phyloP scores from a whole-genome alignment of 73 alveolate genomes.

The Paramecium pentaurelia region DNA sequence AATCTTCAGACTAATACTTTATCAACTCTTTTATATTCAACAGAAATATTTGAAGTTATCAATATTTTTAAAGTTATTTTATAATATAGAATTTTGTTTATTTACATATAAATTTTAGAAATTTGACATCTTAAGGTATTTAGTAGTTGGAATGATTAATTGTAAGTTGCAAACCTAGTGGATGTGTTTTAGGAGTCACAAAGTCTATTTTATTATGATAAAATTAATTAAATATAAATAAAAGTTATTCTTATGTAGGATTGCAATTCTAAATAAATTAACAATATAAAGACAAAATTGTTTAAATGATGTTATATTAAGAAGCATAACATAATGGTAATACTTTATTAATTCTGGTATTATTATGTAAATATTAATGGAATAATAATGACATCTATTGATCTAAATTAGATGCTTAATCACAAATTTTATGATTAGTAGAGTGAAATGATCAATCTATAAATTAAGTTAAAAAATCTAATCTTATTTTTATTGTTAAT shows the following conservation, averaged over 20 bases:
- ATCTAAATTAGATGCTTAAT: neutral
- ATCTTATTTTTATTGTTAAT: neutral
- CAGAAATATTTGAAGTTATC: too few relatives aligned
- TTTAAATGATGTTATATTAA: neutral
- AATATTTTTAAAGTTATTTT: too few relatives aligned
- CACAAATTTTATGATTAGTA: neutral
- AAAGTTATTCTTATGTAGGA: neutral
- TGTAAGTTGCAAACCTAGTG: neutral
- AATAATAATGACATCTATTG: neutral
- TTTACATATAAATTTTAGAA: too few relatives aligned
- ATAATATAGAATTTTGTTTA: too few relatives aligned
- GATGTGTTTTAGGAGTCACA: neutral
- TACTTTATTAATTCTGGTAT: too few relatives aligned
- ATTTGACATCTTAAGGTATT: too few relatives aligned
- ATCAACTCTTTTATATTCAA: too few relatives aligned
- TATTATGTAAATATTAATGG: neutral
- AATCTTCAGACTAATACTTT: too few relatives aligned
- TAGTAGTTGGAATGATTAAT: neutral
- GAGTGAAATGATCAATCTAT: neutral
- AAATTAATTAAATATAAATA: neutral
- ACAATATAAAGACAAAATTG: neutral
- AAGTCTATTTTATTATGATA: neutral
- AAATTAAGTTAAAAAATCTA: neutral
- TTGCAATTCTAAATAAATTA: neutral
- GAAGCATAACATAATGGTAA: neutral